Conservation (phyloP, 139 green algal species). For the Desmodesmus armatus region DNA sequence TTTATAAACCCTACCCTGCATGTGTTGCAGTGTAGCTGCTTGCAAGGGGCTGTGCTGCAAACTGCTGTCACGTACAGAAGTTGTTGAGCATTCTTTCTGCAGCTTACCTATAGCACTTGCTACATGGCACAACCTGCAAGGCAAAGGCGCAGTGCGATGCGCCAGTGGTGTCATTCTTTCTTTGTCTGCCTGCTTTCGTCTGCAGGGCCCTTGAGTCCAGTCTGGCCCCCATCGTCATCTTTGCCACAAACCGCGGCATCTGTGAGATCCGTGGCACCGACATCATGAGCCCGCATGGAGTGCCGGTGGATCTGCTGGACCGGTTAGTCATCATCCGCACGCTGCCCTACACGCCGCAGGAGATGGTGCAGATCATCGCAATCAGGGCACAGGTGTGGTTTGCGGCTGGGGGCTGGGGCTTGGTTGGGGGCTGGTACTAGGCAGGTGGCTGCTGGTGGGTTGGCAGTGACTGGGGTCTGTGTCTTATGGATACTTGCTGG, state of each 20-base stretch:
- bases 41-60: too few relatives aligned
- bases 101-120: too few relatives aligned
- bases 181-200: not conserved
- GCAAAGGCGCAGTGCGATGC: too few relatives aligned
- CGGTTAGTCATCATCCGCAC: slow-evolving; percentile 98
- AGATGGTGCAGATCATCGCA: slow-evolving; percentile 94
- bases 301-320: slow-evolving; percentile 98
- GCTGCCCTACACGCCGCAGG: slow-evolving; percentile 91
- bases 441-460: too few relatives aligned
- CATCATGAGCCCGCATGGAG: slow-evolving; percentile 91
- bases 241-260: slow-evolving; percentile 94
- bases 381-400: slow-evolving; percentile 91
- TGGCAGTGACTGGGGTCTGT: not conserved
- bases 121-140: too few relatives aligned
- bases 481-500: not conserved
- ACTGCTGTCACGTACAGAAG: too few relatives aligned
- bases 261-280: slow-evolving; percentile 89
- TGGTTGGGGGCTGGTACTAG: too few relatives aligned
- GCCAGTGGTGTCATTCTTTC: not conserved
- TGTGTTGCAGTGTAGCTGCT: too few relatives aligned
- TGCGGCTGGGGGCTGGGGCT: too few relatives aligned
- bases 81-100: not conserved
- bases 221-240: slow-evolving; percentile 97
- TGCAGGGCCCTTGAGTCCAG: slow-evolving; percentile 21
- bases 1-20: too few relatives aligned